These are phyloP conservation scores for Straminergon stramineum DNA, from an alignment of 225 moss, liverwort and hornwort species.

Conservation along the genomic window DNA sequence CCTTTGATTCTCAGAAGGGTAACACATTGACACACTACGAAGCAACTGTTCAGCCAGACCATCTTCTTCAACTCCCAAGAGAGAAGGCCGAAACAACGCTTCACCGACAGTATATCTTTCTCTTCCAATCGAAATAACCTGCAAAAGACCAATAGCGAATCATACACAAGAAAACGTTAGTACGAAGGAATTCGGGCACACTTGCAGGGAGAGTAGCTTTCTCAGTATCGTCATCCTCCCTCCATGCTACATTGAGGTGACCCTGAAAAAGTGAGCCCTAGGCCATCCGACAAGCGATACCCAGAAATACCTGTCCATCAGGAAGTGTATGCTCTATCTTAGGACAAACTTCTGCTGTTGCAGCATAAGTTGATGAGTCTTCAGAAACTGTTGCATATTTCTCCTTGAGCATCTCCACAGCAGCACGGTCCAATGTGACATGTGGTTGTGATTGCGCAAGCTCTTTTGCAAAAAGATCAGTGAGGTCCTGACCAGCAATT, in stretches of 20 bases:
- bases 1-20: conserved; percentile 86
- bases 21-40: conserved; percentile 79
- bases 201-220: neutral
- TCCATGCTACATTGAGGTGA: neutral
- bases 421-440: conserved; percentile 44
- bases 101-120: conserved; percentile 82
- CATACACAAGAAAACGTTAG: neutral
- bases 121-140: conserved; percentile 86
- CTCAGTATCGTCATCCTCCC: neutral
- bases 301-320: conserved; percentile 72
- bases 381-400: conserved; percentile 52
- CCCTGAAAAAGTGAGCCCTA: neutral
- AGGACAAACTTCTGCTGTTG: conserved; percentile 49
- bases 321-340: conserved; percentile 84
- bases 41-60: conserved; percentile 84
- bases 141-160: neutral
- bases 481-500: conserved; percentile 83
- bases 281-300: neutral
- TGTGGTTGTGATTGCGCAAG: conserved; percentile 49
- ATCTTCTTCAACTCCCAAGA: conserved; percentile 72
- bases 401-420: conserved; percentile 84
- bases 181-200: neutral
- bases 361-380: conserved; percentile 51
- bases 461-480: conserved; percentile 62
- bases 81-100: conserved; percentile 75